Base-by-base conservation (phyloP, 768 basidiomycete genomes). In the Pilatotrama ljubarskyi region DNA sequence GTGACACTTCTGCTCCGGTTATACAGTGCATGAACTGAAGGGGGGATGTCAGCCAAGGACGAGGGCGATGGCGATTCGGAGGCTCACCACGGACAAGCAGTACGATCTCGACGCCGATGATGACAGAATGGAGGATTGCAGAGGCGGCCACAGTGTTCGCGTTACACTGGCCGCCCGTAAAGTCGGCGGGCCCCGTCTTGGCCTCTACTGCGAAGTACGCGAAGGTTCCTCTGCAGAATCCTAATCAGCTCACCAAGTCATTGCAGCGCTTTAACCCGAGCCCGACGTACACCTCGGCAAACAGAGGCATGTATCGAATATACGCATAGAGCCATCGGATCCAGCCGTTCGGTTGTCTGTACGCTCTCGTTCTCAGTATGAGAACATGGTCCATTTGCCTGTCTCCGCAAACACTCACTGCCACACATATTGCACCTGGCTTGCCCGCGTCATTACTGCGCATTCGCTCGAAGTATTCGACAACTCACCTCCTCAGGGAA, bases 91-190 rank as follows among this genome's bases (percentile, higher is more conserved):
- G 58, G 5, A 63, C 29, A 24, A 56, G 41, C 8, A 63, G 41
- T 9, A 63, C 42, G 40, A 48, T 17, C 40, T 63, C 58, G 13
- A 59, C 62, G 8, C 36, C 51, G 52, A 59, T n/a, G 49, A 48
- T 52, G 7, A 55, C 7, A 24, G 25, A 29, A 13, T 54, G 32
- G 11, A 50, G 22, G 17, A 56, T 10, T 22, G 48, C 37, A 20
- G 44, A 13, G n/a, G 20, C 44, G 7, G 37, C n/a, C 5, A 47
- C 4, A 2, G 15, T 29, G 36, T 4, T 48, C 22, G 46, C 25
- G 18, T 40, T 15, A 29, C 46, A 18, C 37, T 14, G 36, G 6
- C 20, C 13, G 10, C 20, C 14, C 20, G 22, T 42, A 1, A 18
- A 42, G 25, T 25, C 36, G 10, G 5, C 14, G 7, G 18, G 37